Percentiles rank a stretch among this genome's conserved stretches.
phyloP scores from a whole-genome alignment of 2,329 filamentous ascomycete genomes.

The Diplodia intermedia region DNA sequence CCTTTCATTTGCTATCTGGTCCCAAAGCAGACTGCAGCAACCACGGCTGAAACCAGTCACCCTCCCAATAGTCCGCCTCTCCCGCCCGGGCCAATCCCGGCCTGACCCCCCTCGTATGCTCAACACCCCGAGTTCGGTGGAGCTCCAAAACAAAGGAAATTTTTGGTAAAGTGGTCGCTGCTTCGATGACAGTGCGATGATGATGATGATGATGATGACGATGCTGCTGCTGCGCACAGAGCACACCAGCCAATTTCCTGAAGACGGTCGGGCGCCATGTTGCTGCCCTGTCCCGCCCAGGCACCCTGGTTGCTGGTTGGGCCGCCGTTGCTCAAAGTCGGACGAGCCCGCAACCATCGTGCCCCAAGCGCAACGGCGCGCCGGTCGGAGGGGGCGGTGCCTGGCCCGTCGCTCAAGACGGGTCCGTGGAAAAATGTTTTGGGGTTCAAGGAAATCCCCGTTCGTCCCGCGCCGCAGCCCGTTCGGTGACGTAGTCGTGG shows the following conservation, averaged over 20 bases:
- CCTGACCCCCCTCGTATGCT: slow-evolving; percentile 11
- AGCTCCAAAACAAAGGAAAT: slow-evolving; percentile 24
- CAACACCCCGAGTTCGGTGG: slow-evolving; percentile 21
- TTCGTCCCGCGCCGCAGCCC: slow-evolving; percentile 1
- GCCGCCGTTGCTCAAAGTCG: slow-evolving; percentile 6
- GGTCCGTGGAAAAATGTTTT: neutral
- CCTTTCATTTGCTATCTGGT: slow-evolving; percentile 17
- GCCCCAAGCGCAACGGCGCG: slow-evolving; percentile 16
- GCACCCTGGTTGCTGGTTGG: slow-evolving; percentile 24
- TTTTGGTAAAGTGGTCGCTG: slow-evolving; percentile 16
- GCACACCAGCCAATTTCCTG: slow-evolving; percentile 10
- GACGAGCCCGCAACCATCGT: slow-evolving; percentile 2
- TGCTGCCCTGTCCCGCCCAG: slow-evolving; percentile 26
- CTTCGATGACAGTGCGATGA: slow-evolving; percentile 12
- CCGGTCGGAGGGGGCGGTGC: neutral
- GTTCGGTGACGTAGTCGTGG: slow-evolving; percentile 21
- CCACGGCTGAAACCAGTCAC: slow-evolving; percentile 13
- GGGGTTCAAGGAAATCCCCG: slow-evolving; percentile 19
- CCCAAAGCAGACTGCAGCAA: slow-evolving; percentile 10
- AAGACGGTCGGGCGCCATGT: slow-evolving; percentile 7
- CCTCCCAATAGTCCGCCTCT: slow-evolving; percentile 1
- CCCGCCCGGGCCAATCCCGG: slow-evolving; percentile 8
- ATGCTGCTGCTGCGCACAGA: neutral
- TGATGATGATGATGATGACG: neutral
- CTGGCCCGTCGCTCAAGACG: neutral